Percentiles rank a stretch among this genome's conserved stretches.
Conservation (phyloP, 1,139 yeast species). For the Scheffersomyces parashehatae region DNA sequence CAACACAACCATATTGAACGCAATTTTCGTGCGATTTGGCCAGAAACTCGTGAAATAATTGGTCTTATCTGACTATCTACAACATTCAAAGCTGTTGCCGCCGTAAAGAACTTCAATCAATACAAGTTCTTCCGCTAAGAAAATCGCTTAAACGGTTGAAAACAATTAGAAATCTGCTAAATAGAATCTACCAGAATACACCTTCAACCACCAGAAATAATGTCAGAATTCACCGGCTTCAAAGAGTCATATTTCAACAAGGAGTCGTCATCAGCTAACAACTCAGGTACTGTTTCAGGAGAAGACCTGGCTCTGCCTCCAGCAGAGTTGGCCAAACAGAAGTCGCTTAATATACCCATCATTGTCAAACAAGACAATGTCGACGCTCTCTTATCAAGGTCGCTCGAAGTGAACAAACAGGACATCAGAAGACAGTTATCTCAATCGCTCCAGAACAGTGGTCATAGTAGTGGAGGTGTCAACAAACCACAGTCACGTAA, state of each 20-base stretch:
- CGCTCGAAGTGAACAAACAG: constrained; percentile 14
- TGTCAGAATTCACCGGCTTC: constrained; percentile 26
- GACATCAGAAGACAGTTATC: constrained; percentile 46
- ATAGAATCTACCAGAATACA: too few species aligned
- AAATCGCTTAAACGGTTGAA: too few species aligned
- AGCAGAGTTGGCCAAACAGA: constrained; percentile 16
- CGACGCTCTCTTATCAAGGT: constrained; percentile 30
- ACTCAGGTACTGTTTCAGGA: constrained; percentile 20
- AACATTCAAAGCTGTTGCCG: too few species aligned
- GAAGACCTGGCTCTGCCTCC: constrained; percentile 18
- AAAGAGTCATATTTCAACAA: constrained; percentile 21
- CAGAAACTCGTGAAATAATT: too few species aligned
- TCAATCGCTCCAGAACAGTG: constrained; percentile 36
- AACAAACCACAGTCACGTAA: constrained; percentile 44
- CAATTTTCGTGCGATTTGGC: too few species aligned
- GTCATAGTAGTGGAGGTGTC: constrained; percentile 32
- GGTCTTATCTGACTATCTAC: too few species aligned
- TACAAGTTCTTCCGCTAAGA: too few species aligned
- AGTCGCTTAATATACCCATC: constrained; percentile 26
- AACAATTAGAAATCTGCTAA: too few species aligned
- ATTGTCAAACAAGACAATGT: constrained; percentile 31
- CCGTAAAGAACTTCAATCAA: too few species aligned
- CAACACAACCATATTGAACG: too few species aligned
- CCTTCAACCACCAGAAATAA: constrained; percentile 2
- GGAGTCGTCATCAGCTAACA: constrained; percentile 12